A percentile compares a stretch with the other conserved stretches of the same genome.
phyloP scores from a whole-genome alignment of 352 stramenopile genomes.

The Globisporangium apiculatum region DNA sequence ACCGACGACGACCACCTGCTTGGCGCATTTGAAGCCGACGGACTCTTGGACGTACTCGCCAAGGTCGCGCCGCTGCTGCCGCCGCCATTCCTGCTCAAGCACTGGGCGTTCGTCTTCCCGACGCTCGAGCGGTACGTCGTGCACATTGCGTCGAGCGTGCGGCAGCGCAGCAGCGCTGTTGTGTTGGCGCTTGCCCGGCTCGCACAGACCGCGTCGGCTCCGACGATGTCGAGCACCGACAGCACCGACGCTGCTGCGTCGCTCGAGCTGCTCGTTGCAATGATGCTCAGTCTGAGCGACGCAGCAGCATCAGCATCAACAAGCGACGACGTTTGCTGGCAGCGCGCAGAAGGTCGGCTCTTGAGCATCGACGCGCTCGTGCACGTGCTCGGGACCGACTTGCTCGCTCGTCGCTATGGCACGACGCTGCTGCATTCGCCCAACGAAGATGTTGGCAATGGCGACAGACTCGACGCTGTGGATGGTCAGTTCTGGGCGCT shows the following conservation, averaged over 20 bases:
- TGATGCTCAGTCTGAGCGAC: slow-evolving; percentile 35
- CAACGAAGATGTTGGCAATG: neutral
- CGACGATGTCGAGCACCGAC: neutral
- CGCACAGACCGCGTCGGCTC: slow-evolving; percentile 3
- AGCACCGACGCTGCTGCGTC: neutral
- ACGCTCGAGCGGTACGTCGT: slow-evolving; percentile 67
- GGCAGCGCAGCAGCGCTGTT: slow-evolving; percentile 44
- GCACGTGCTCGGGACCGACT: slow-evolving; percentile 32
- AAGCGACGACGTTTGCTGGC: slow-evolving; percentile 33
- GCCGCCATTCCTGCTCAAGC: slow-evolving; percentile 44
- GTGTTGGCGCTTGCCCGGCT: slow-evolving; percentile 37
- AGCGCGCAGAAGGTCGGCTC: slow-evolving; percentile 60
- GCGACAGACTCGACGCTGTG: neutral
- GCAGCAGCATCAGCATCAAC: neutral
- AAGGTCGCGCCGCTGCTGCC: slow-evolving; percentile 34
- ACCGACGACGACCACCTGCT: slow-evolving; percentile 20
- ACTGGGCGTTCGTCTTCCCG: slow-evolving; percentile 67
- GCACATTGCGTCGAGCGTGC: slow-evolving; percentile 64
- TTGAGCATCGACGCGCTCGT: slow-evolving; percentile 55
- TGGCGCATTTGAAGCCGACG: slow-evolving; percentile 51
- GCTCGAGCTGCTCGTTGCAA: slow-evolving; percentile 36
- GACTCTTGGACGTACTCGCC: slow-evolving; percentile 54
- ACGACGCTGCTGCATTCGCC: neutral
- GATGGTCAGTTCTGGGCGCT: neutral
- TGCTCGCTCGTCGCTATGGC: slow-evolving; percentile 9